A percentile compares a stretch with the other conserved stretches of the same genome.
Evolutionary conservation across 2,329 filamentous ascomycete genomes (phyloP).

Genomic region (Colletotrichum sojae): DNA sequence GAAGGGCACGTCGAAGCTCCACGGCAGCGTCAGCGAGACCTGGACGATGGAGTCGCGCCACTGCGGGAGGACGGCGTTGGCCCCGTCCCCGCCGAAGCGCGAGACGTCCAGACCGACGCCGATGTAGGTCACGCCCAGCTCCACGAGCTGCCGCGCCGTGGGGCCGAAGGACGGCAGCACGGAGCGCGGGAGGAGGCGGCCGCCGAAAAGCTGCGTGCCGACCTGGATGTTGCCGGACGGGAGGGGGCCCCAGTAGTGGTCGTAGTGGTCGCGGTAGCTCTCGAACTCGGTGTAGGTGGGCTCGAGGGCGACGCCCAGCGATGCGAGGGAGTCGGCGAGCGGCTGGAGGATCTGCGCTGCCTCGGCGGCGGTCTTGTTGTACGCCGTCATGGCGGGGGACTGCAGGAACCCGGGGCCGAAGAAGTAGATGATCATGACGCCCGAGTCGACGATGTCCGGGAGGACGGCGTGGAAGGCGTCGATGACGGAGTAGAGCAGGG

Average conservation of each 20-base stretch:
- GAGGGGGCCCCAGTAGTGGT: constrained; percentile 41
- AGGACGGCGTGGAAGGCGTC: constrained; percentile 41
- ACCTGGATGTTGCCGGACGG: constrained; percentile 48
- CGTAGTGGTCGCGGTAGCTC: constrained; percentile 43
- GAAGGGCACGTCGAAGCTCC: constrained; percentile 36
- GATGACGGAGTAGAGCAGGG: constrained; percentile 51
- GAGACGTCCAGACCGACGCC: constrained; percentile 37
- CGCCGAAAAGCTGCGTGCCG: constrained; percentile 49
- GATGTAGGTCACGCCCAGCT: constrained; percentile 37
- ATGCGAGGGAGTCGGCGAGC: constrained; percentile 50
- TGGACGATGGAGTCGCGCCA: constrained; percentile 56
- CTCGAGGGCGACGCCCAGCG: constrained; percentile 45
- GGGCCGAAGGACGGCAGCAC: constrained; percentile 31
- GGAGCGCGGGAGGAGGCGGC: constrained; percentile 51
- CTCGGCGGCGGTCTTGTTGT: constrained; percentile 57
- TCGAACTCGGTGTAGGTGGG: constrained; percentile 51
- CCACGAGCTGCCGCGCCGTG: constrained; percentile 26
- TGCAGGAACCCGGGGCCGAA: constrained; percentile 52
- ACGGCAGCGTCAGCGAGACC: constrained; percentile 44
- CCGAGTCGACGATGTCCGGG: constrained; percentile 34
- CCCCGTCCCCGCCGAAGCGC: constrained; percentile 30
- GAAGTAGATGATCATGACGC: constrained; percentile 40
- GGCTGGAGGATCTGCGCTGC: constrained; percentile 57
- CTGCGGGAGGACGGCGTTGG: constrained; percentile 57
- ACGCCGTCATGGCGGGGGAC: constrained; percentile 55